Conservation (phyloP, 345 rosid genomes). For the Ceriops zippeliana region DNA sequence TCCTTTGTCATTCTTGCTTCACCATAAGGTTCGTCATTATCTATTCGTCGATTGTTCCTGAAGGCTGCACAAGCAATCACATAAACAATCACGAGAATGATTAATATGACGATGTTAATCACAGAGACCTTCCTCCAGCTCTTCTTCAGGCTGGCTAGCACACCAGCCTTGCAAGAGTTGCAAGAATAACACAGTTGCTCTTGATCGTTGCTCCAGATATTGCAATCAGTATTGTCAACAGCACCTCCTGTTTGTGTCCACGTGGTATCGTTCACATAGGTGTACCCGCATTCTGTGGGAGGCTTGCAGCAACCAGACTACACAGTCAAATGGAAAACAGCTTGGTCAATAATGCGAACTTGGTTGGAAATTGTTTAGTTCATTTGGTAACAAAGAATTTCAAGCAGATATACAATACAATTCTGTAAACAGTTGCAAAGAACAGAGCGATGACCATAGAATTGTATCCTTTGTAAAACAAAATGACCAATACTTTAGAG, state of each 20-base stretch:
- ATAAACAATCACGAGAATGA: constrained; percentile 70
- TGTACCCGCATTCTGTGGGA: constrained; percentile 69
- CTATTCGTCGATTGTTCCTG: constrained; percentile 71
- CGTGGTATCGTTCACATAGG: constrained; percentile 63
- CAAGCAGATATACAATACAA: no score
- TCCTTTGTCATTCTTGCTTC: constrained; percentile 75
- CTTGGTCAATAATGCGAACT: background rate
- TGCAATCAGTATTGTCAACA: constrained; percentile 52
- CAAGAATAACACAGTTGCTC: constrained; percentile 64
- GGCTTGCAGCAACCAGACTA: constrained; percentile 99
- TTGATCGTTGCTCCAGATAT: constrained; percentile 71
- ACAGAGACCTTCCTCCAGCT: constrained; percentile 96
- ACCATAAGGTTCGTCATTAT: constrained; percentile 74
- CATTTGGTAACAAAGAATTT: no score
- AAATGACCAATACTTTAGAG: no score
- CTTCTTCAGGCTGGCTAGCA: constrained; percentile 72
- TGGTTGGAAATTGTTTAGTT: no score
- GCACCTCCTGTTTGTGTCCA: constrained; percentile 50
- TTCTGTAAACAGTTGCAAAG: no score
- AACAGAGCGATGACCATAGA: no score
- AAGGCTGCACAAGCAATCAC: constrained; percentile 74
- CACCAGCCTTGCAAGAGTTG: constrained; percentile 89
- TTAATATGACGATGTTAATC: constrained; percentile 69
- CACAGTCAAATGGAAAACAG: constrained; percentile 4
- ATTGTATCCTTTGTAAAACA: no score